Base-by-base conservation (phyloP, 2,329 filamentous ascomycete species). In the Mollisia scopiformis region DNA sequence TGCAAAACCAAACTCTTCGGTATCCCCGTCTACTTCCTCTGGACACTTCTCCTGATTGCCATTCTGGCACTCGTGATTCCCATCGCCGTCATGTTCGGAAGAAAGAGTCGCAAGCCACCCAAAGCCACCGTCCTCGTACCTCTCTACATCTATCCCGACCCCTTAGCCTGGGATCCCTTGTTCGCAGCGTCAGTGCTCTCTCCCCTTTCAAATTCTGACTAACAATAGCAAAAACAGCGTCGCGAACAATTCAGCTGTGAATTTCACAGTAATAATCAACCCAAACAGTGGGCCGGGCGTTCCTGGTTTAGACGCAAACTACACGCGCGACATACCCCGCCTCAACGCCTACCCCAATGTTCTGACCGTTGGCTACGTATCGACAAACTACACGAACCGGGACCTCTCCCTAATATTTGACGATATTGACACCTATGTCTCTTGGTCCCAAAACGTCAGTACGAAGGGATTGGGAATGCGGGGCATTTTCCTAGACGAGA, bases 401-500 rank as follows among this genome's bases (percentile, higher is more conserved):
- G 66, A 71, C 37, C 57, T 73, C 21, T 49, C 66, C 6, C 57
- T 68, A 78, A 66, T 75, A 11, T 30, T 65, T 25, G 37, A 73
- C 62, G 79, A 82, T 65, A 75, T 82, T 43, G 72, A 74, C 53
- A 76, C 74, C 3, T 81, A 80, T 59, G 76, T 76, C 10, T 73
- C 72, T 47, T 82, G 80, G 79, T 70, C 75, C 11, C 66, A 64
- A 16, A 71, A 70, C 59, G 69, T 72, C 28, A 71, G 71, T 19
- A 73, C 75, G 62, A 66, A 72, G 13, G 73, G 73, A 33, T 67
- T 82, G 30, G 72, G 75, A 11, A 73, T 81, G 69, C 71, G 72
- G 58, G 78, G 78, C 25, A 79, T 81, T 60, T 81, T 81, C 65
- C 76, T 81, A 57, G 79, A 80, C 60, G 78, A 82, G 68, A 78